These are phyloP conservation scores for Cytospora chrysosperma DNA, from an alignment of 2,329 filamentous ascomycete genomes.

Conservation along the genomic window DNA sequence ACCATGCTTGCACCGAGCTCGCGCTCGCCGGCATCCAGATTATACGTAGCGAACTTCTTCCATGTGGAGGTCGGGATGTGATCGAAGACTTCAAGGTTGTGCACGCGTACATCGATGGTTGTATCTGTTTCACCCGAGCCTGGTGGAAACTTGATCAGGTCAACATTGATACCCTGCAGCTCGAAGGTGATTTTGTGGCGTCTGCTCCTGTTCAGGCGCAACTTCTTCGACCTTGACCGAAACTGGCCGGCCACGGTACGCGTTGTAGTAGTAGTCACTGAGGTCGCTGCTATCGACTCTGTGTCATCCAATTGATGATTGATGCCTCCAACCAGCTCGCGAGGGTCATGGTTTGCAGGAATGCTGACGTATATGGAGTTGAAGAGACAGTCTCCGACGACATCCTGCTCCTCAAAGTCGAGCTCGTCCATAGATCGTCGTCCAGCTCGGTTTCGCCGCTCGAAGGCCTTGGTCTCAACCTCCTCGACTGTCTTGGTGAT, in stretches of 20 bases:
- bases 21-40: slow-evolving; percentile 80
- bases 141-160: slow-evolving; percentile 78
- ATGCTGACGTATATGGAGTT: slow-evolving; percentile 98
- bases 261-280: slow-evolving; percentile 58
- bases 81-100: slow-evolving; percentile 87
- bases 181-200: slow-evolving; percentile 96
- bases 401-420: slow-evolving; percentile 76
- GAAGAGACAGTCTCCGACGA: slow-evolving; percentile 93
- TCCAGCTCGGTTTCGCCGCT: slow-evolving; percentile 62
- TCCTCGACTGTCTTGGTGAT: slow-evolving; percentile 87
- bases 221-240: slow-evolving; percentile 48
- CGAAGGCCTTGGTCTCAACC: slow-evolving; percentile 78
- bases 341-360: slow-evolving; percentile 79
- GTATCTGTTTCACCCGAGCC: slow-evolving; percentile 78
- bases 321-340: slow-evolving; percentile 78
- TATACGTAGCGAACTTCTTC: slow-evolving; percentile 97
- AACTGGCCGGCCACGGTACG: slow-evolving; percentile 44
- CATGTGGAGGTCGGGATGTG: slow-evolving; percentile 94
- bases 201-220: slow-evolving; percentile 80
- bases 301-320: slow-evolving; percentile 91
- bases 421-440: slow-evolving; percentile 55
- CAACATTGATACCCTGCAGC: slow-evolving; percentile 77
- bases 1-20: slow-evolving; percentile 88
- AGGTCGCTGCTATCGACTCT: slow-evolving; percentile 80
- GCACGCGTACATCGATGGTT: slow-evolving; percentile 79